A percentile compares a stretch with the other conserved stretches of the same genome.
Evolutionary conservation across 139 green algal genomes (phyloP).

Genomic region (Asterochloris sp.): DNA sequence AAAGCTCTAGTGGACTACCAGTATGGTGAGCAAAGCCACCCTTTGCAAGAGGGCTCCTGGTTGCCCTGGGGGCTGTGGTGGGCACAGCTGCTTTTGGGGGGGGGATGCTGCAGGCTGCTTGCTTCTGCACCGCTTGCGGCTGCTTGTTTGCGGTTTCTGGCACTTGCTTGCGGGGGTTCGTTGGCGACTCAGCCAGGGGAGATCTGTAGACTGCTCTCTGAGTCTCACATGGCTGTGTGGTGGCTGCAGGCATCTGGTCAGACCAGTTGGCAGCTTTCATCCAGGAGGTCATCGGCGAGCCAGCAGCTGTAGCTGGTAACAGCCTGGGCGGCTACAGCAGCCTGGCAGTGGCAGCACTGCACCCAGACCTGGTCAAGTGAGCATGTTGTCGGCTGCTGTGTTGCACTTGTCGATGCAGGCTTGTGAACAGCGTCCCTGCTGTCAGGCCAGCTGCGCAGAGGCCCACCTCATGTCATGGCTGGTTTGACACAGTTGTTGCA

Average conservation of each 20-base stretch:
- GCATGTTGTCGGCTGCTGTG: neutral
- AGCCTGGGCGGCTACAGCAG: slow-evolving; percentile 70
- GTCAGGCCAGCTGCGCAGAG: neutral
- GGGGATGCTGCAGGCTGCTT: no score
- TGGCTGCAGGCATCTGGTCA: slow-evolving; percentile 28
- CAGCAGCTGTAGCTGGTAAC: slow-evolving; percentile 63
- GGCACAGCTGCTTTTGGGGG: neutral
- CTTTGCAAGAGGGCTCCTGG: no score
- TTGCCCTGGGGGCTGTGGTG: no score
- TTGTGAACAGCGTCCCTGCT: slow-evolving; percentile 14
- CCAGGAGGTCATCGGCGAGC: slow-evolving; percentile 33
- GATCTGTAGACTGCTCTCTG: no score
- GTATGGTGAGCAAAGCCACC: no score
- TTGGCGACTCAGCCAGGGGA: no score
- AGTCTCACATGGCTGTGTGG: no score
- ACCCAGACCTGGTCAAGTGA: slow-evolving; percentile 53
- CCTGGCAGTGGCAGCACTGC: slow-evolving; percentile 39
- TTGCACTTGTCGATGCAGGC: neutral
- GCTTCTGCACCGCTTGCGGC: no score
- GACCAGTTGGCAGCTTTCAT: slow-evolving; percentile 54
- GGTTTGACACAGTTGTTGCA: neutral
- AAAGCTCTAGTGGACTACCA: slow-evolving; percentile 70
- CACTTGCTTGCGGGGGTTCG: no score
- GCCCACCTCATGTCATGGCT: no score
- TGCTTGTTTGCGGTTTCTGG: no score